Percentiles rank a stretch among this genome's conserved stretches.
Evolutionary conservation across 2,329 filamentous ascomycete genomes (phyloP).

Genomic region (Nemania sp.): DNA sequence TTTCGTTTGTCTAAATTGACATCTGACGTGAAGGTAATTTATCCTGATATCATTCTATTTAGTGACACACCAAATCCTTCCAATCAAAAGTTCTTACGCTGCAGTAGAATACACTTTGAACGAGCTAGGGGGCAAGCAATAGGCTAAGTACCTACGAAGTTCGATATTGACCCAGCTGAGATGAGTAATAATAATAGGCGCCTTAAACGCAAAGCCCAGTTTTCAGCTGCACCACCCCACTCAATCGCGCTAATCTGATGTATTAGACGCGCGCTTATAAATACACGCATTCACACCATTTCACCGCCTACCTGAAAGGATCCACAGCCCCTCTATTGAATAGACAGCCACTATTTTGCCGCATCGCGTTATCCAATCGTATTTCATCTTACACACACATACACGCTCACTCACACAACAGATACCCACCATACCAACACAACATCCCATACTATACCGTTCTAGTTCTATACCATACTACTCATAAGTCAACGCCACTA

Average conservation of each 20-base stretch:
- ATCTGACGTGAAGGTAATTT: conserved; percentile 3
- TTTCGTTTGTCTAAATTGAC: conserved; percentile 2
- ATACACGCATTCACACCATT: conserved; percentile 15
- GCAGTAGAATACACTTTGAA: conserved; percentile 12
- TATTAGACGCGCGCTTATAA: conserved; percentile 6
- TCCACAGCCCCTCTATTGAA: background rate
- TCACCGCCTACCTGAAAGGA: conserved; percentile 26
- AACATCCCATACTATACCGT: background rate
- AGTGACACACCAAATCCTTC: background rate
- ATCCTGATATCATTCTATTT: background rate
- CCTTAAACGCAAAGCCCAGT: conserved; percentile 10
- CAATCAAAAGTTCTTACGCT: conserved; percentile 10
- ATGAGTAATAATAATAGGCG: conserved; percentile 16
- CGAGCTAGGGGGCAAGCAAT: too few relatives aligned
- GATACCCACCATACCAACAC: background rate
- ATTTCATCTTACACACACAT: background rate
- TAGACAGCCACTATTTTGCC: conserved; percentile 14
- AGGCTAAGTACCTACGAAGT: too few relatives aligned
- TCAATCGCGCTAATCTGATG: background rate
- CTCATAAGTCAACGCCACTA: conserved; percentile 3
- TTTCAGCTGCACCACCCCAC: conserved; percentile 4
- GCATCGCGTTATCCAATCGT: conserved; percentile 9
- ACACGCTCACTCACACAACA: background rate
- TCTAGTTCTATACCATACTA: too few relatives aligned
- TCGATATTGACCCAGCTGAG: conserved; percentile 11